phyloP scores from a whole-genome alignment of 495 filamentous ascomycete species.

The Melanomma pulvis-pyrius region DNA sequence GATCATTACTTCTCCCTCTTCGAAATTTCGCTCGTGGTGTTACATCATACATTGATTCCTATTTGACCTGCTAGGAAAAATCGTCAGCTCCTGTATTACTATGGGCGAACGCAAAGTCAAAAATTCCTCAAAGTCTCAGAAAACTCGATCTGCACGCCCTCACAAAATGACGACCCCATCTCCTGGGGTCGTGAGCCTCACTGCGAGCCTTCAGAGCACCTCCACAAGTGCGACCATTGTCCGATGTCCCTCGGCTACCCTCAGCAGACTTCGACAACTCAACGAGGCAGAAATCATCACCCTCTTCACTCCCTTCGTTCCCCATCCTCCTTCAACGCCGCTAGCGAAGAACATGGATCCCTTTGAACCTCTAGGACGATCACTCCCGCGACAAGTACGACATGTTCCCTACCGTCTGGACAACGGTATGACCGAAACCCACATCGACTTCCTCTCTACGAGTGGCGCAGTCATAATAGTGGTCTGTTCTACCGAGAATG shows the following conservation, averaged over 20 bases:
- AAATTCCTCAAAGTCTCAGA: constrained; percentile 9
- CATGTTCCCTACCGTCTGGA: constrained; percentile 47
- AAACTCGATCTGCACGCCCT: constrained; percentile 6
- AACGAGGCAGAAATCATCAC: constrained; percentile 31
- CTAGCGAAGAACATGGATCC: constrained; percentile 42
- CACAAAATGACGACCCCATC: constrained; percentile 17
- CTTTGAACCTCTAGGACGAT: constrained; percentile 48
- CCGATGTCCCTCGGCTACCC: constrained; percentile 18
- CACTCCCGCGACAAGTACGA: constrained; percentile 40
- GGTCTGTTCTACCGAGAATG: constrained; percentile 23
- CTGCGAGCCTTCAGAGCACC: constrained; percentile 12
- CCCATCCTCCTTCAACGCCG: constrained; percentile 27
- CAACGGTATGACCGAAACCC: constrained; percentile 44
- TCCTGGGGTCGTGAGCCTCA: constrained; percentile 25
- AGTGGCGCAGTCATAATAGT: constrained; percentile 43
- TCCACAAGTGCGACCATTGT: constrained; percentile 21
- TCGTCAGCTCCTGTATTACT: neutral
- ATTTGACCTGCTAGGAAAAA: neutral
- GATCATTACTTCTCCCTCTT: neutral
- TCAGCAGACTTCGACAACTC: constrained; percentile 28
- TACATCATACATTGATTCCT: neutral
- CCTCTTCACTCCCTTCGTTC: constrained; percentile 41
- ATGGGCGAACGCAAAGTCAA: constrained; percentile 32
- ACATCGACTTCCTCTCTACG: constrained; percentile 43
- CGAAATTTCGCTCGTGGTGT: neutral